Evolutionary conservation across 805 yeast genomes (phyloP), one percentile per base, ranked within the genome.

Genomic region (Pichia eremophila): DNA sequence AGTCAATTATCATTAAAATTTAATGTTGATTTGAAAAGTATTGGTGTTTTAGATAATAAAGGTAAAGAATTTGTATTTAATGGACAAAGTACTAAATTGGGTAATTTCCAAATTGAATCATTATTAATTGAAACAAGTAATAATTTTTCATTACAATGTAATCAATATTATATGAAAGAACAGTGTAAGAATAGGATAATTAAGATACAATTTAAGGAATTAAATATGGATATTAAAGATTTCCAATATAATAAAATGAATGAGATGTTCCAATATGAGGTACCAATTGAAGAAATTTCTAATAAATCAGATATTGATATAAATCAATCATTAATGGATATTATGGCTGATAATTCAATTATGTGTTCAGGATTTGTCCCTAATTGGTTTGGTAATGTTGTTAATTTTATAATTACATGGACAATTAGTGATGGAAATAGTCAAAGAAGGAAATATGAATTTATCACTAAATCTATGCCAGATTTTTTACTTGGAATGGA

Each of bases 81-180:
- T 42, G 43, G 40, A 19, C 49, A 46, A 39, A 46, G 49, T 27
- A 46, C 49, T 2, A 39, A 39, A n/a, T 28, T 46, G 27, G 49
- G 49, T 25, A 6, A 38, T 15, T 32, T 46, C 17, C 12, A 39
- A 17, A 36, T 46, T 34, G 43, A 46, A 15, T 46, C 45, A 6
- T 17, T 46, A 10, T 19, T 14, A 19, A n/a, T 45, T 25, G 40
- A 45, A 34, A 27, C 40, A 17, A 8, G 5, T 8, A 40, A 34
- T 12, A 34, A 14, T 7, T 12, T 36, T 3, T n/a, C 17, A 17
- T 18, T 45, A 18, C 39, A 45, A 40, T 34, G 37, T 15, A 25
- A 45, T 9, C 39, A 17, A 14, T 45, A 34, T 35, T 10, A 25
- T 25, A 40, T 45, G 27, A 40, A 19, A 34, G 43, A 34, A 25